Conservation (phyloP, 176 grass and related monocot genomes). For the Oryza brachyantha region DNA sequence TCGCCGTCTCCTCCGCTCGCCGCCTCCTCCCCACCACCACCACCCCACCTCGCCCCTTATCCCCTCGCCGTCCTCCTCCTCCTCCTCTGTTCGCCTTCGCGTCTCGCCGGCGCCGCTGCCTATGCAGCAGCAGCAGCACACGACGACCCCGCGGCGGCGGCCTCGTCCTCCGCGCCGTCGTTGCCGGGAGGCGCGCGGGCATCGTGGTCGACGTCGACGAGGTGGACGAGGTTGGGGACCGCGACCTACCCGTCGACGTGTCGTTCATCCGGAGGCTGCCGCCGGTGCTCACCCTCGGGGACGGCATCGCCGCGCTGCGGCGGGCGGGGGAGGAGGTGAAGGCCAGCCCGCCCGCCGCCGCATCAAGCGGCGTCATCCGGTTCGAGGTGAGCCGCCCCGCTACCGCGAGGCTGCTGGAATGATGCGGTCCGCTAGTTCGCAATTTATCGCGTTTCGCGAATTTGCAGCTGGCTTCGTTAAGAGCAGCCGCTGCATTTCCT, state of each 20-base stretch:
- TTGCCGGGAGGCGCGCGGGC: slow-evolving; percentile 13
- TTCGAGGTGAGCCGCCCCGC: slow-evolving; percentile 44
- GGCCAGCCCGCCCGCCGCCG: slow-evolving; percentile 37
- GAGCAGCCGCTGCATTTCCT: background rate
- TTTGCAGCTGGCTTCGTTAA: background rate
- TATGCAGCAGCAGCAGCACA: background rate
- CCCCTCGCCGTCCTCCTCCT: background rate
- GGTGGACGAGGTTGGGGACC: background rate
- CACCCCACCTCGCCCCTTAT: background rate
- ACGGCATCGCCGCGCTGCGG: slow-evolving; percentile 40
- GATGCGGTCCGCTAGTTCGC: background rate
- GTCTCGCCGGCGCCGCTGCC: background rate
- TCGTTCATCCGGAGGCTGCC: slow-evolving; percentile 40
- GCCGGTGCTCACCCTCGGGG: slow-evolving; percentile 41
- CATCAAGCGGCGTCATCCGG: slow-evolving; percentile 42
- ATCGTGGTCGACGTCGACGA: slow-evolving; percentile 46
- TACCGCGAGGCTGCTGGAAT: background rate
- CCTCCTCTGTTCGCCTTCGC: too few species aligned
- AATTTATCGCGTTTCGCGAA: background rate
- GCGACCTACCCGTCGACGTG: slow-evolving; percentile 31
- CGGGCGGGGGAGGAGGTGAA: slow-evolving; percentile 35
- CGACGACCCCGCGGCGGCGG: background rate
- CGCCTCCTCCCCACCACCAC: background rate
- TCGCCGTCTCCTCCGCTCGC: slow-evolving; percentile 8
- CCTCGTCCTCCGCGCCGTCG: background rate